Evolutionary conservation across 176 grass and related monocot species (phyloP).

Genomic region (Secale cereale): DNA sequence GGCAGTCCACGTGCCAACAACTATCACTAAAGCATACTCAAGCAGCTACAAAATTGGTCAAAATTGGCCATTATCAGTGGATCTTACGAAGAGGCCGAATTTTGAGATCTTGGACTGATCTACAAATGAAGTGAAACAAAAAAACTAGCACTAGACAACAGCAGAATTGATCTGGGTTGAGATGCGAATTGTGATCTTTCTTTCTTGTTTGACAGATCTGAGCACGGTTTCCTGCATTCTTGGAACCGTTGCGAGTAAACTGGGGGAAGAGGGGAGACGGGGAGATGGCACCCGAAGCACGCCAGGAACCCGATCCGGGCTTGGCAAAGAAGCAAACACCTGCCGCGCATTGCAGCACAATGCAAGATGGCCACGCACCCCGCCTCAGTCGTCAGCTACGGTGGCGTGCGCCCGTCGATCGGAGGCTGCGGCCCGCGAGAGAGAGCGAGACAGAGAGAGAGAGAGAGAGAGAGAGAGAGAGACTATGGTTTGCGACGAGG

Average conservation of each 20-base stretch:
- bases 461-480: neutral
- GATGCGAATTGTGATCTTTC: neutral
- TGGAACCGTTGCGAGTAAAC: neutral
- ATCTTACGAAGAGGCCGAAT: neutral
- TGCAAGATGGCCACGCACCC: neutral
- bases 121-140: neutral
- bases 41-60: neutral
- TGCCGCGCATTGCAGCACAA: neutral
- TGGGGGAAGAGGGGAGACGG: neutral
- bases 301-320: conserved; percentile 13
- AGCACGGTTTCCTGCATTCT: neutral
- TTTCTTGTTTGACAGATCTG: neutral
- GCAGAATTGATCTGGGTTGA: neutral
- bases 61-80: neutral
- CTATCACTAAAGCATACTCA: neutral
- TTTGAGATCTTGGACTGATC: neutral
- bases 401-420: neutral
- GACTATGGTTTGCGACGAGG: neutral
- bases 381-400: neutral
- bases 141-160: neutral
- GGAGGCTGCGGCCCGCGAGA: neutral
- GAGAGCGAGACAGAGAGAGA: neutral
- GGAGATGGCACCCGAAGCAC: neutral
- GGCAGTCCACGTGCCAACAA: neutral
- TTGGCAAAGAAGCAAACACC: neutral